phyloP scores from a whole-genome alignment of 108 stramenopile species.

The Skeletonema costatum region DNA sequence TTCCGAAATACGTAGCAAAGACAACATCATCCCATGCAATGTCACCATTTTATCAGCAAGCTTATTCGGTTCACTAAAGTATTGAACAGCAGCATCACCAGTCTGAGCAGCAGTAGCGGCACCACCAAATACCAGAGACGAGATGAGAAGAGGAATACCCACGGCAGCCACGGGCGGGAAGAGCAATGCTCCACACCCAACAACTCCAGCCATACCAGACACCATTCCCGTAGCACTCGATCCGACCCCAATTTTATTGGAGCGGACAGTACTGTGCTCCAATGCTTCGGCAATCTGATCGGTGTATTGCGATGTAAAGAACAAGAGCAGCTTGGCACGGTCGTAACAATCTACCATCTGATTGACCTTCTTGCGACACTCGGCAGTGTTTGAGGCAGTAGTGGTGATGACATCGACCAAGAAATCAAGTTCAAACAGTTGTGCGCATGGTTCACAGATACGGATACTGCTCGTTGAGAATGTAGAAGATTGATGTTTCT shows the following conservation, averaged over 20 bases:
- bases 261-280: conserved; percentile 43
- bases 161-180: conserved; percentile 56
- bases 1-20: conserved; percentile 59
- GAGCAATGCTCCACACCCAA: conserved; percentile 64
- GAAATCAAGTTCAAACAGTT: conserved; percentile 69
- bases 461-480: conserved; percentile 55
- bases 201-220: conserved; percentile 65
- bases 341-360: conserved; percentile 75
- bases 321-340: conserved; percentile 57
- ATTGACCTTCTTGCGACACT: conserved; percentile 43
- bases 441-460: conserved; percentile 58
- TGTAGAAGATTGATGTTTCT: conserved; percentile 40
- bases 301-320: conserved; percentile 61
- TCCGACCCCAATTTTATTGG: conserved; percentile 60
- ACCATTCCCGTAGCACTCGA: conserved; percentile 60
- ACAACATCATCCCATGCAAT: conserved; percentile 63
- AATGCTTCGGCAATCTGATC: conserved; percentile 46
- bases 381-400: conserved; percentile 7
- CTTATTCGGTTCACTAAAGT: conserved; percentile 66
- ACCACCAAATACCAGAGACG: conserved; percentile 72
- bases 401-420: conserved; percentile 57
- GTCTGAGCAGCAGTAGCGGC: conserved; percentile 64
- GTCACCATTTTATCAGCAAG: conserved; percentile 69
- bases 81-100: conserved; percentile 57
- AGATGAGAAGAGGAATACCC: conserved; percentile 71